These are phyloP conservation scores for Xylaria nigripes DNA, from an alignment of 495 filamentous ascomycete genomes.

Conservation along the genomic window DNA sequence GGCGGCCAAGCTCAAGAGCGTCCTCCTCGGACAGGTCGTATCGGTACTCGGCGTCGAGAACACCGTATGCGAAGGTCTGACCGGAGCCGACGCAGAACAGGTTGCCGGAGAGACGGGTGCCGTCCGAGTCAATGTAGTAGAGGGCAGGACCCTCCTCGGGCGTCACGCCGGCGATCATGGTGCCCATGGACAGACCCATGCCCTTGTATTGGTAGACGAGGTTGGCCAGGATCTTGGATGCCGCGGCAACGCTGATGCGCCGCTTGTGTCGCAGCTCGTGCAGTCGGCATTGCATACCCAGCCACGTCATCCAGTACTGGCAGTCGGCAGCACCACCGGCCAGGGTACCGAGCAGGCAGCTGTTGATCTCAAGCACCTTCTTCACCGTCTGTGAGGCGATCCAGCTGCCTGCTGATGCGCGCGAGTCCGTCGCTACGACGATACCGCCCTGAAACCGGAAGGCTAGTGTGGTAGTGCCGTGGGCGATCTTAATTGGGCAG, in stretches of 20 bases:
- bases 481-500: constrained; percentile 97
- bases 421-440: constrained; percentile 94
- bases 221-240: constrained; percentile 97
- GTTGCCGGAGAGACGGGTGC: constrained; percentile 85
- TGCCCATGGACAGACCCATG: constrained; percentile 95
- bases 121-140: constrained; percentile 98
- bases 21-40: constrained; percentile 82
- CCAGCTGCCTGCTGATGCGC: constrained; percentile 95
- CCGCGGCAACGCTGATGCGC: constrained; percentile 92
- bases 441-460: constrained; percentile 98
- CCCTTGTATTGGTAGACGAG: constrained; percentile 97
- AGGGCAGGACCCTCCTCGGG: constrained; percentile 92
- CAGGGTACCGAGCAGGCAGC: constrained; percentile 91
- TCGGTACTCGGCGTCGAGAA: constrained; percentile 87
- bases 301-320: constrained; percentile 98
- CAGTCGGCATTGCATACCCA: constrained; percentile 97
- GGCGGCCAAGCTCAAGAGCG: constrained; percentile 78
- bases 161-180: constrained; percentile 97
- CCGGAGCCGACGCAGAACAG: constrained; percentile 97
- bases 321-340: constrained; percentile 97
- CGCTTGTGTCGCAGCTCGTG: constrained; percentile 99
- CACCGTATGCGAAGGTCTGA: constrained; percentile 98
- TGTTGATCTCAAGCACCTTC: constrained; percentile 96
- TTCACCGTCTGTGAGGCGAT: constrained; percentile 99
- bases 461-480: constrained; percentile 96